Conservation (phyloP, 2,329 filamentous ascomycete genomes). For the Trichophyton rubrum region DNA sequence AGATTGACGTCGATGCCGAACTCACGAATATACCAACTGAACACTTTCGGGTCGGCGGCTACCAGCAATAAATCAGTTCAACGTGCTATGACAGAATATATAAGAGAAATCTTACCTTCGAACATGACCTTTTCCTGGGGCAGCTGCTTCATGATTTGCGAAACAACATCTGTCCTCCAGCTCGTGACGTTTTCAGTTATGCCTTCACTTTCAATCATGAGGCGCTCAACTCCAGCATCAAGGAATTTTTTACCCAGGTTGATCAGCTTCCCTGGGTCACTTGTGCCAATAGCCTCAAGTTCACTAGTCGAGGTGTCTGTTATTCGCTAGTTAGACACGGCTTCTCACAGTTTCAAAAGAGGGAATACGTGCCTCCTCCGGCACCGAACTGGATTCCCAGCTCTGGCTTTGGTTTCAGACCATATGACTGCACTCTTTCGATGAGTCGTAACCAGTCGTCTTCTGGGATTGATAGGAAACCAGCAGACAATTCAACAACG, state of each 20-base stretch:
- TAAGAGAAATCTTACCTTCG: slow-evolving; percentile 22
- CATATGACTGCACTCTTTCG: slow-evolving; percentile 36
- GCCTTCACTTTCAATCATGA: slow-evolving; percentile 50
- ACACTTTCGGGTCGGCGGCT: slow-evolving; percentile 43
- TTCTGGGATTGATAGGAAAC: slow-evolving; percentile 42
- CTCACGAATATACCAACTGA: slow-evolving; percentile 46
- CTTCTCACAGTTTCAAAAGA: background rate
- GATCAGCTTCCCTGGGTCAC: slow-evolving; percentile 39
- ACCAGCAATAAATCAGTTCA: background rate
- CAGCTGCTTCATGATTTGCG: slow-evolving; percentile 40
- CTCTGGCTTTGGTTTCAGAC: slow-evolving; percentile 43
- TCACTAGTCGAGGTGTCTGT: slow-evolving; percentile 36
- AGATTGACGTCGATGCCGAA: slow-evolving; percentile 47
- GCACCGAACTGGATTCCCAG: slow-evolving; percentile 47
- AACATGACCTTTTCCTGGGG: slow-evolving; percentile 46
- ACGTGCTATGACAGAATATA: background rate
- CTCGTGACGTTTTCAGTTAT: slow-evolving; percentile 45
- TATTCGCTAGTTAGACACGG: background rate
- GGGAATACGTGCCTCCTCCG: slow-evolving; percentile 28
- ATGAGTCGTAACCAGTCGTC: slow-evolving; percentile 44
- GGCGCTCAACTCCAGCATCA: slow-evolving; percentile 40
- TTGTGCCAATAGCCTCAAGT: slow-evolving; percentile 38
- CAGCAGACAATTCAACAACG: slow-evolving; percentile 42
- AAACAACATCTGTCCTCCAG: slow-evolving; percentile 46
- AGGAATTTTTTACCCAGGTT: slow-evolving; percentile 40